Percentiles rank a stretch among this genome's conserved stretches.
Conservation (phyloP, 2,329 filamentous ascomycete genomes). For the Aureobasidium sp. region DNA sequence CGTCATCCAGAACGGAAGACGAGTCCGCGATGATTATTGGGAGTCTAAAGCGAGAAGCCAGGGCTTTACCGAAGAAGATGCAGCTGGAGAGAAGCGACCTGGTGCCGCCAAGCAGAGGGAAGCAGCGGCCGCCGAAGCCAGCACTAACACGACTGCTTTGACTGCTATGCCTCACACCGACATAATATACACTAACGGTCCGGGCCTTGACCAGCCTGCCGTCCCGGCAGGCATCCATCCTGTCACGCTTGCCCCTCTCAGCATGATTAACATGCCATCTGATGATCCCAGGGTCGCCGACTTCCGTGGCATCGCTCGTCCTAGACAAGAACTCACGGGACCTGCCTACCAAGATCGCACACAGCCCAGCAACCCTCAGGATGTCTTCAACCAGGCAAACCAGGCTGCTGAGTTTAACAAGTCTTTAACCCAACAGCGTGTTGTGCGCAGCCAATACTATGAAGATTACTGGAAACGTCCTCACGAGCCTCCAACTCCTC, state of each 20-base stretch:
- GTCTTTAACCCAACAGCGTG: slow-evolving; percentile 69
- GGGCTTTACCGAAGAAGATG: slow-evolving; percentile 93
- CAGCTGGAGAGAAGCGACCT: slow-evolving; percentile 91
- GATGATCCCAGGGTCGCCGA: slow-evolving; percentile 73
- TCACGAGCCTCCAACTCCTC: slow-evolving; percentile 64
- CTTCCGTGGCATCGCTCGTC: slow-evolving; percentile 75
- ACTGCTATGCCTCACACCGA: slow-evolving; percentile 66
- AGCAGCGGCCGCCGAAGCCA: slow-evolving; percentile 61
- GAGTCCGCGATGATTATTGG: slow-evolving; percentile 98
- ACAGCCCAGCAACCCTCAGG: slow-evolving; percentile 64
- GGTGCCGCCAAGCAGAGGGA: slow-evolving; percentile 85
- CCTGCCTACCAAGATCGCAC: slow-evolving; percentile 82
- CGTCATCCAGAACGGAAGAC: slow-evolving; percentile 79
- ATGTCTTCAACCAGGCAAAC: slow-evolving; percentile 78
- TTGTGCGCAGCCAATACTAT: slow-evolving; percentile 70
- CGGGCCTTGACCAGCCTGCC: slow-evolving; percentile 29
- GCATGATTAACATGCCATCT: slow-evolving; percentile 77
- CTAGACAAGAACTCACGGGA: slow-evolving; percentile 83
- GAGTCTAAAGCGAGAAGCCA: slow-evolving; percentile 95
- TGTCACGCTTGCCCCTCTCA: slow-evolving; percentile 64
- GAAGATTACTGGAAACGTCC: slow-evolving; percentile 75
- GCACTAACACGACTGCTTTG: slow-evolving; percentile 48
- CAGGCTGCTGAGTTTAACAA: slow-evolving; percentile 91
- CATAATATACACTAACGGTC: slow-evolving; percentile 70
- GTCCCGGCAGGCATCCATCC: slow-evolving; percentile 59